phyloP scores from a whole-genome alignment of 331 rosid genomes.

The Dryas integrifolia region DNA sequence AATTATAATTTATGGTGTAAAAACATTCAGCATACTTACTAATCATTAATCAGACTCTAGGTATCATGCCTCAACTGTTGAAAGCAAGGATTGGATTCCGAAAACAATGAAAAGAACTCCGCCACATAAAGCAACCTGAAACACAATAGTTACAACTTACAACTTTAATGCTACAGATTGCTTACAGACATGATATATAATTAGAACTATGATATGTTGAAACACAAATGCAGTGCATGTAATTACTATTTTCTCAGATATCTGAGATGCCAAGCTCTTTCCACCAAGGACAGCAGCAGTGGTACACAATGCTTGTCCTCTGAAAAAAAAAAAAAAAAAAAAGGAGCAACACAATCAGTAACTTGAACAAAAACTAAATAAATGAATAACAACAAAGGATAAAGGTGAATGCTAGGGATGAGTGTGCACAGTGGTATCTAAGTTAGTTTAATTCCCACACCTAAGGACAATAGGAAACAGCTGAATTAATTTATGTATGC shows the following conservation, averaged over 20 bases:
- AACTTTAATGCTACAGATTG: not conserved
- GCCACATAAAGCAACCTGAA: slow-evolving; percentile 86
- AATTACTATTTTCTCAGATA: slow-evolving; percentile 84
- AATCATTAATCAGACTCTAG: slow-evolving; percentile 34
- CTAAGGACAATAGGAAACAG: too few relatives aligned
- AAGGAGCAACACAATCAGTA: slow-evolving; percentile 17
- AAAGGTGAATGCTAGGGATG: not conserved
- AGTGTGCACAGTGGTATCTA: not conserved
- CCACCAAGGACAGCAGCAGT: slow-evolving; percentile 93
- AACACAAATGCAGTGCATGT: not conserved
- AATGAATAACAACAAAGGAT: not conserved
- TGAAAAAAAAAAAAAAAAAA: slow-evolving; percentile 14
- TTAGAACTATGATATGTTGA: slow-evolving; percentile 3
- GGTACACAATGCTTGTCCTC: slow-evolving; percentile 95
- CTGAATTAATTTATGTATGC: too few relatives aligned
- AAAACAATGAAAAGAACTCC: slow-evolving; percentile 85
- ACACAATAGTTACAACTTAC: slow-evolving; percentile 4
- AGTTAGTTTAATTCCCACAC: too few relatives aligned
- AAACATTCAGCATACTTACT: slow-evolving; percentile 24
- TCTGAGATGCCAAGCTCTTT: slow-evolving; percentile 91
- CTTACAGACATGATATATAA: not conserved
- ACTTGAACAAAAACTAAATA: not conserved
- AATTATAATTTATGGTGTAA: not conserved
- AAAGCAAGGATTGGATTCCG: slow-evolving; percentile 87
- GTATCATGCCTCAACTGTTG: slow-evolving; percentile 56